These are phyloP conservation scores for Cercospora zeina DNA, from an alignment of 2,329 filamentous ascomycete species.

Conservation along the genomic window DNA sequence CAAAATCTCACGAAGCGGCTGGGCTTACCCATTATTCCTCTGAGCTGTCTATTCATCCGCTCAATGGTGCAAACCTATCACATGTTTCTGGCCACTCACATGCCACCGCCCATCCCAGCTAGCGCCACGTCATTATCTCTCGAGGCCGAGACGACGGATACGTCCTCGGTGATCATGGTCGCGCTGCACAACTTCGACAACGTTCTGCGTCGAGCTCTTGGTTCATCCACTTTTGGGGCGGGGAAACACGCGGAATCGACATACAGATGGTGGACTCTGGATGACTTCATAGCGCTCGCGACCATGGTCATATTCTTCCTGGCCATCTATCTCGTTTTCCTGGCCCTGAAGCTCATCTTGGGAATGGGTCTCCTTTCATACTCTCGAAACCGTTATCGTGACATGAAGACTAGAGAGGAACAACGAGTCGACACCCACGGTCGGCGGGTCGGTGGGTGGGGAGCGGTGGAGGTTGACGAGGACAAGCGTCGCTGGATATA, in stretches of 20 bases:
- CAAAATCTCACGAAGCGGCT: constrained; percentile 87
- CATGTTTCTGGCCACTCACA: constrained; percentile 90
- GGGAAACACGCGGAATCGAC: constrained; percentile 41
- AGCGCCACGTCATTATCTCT: constrained; percentile 65
- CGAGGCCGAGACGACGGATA: constrained; percentile 48
- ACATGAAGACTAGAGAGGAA: constrained; percentile 72
- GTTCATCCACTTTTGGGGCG: constrained; percentile 67
- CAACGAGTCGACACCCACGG: constrained; percentile 59
- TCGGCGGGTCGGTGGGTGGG: constrained; percentile 77
- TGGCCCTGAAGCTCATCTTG: constrained; percentile 73
- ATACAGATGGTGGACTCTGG: constrained; percentile 59
- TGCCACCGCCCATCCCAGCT: constrained; percentile 71
- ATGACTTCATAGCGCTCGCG: constrained; percentile 70
- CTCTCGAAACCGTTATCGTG: constrained; percentile 72
- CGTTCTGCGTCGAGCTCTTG: constrained; percentile 73
- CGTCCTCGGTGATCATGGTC: constrained; percentile 72
- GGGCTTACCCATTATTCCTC: constrained; percentile 84
- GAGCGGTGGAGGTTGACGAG: constrained; percentile 83
- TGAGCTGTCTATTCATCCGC: constrained; percentile 93
- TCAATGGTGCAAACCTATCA: constrained; percentile 95
- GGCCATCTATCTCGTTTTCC: constrained; percentile 76
- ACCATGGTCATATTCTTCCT: constrained; percentile 89
- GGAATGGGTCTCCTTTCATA: constrained; percentile 85
- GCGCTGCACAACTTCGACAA: constrained; percentile 77
- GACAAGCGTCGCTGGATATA: constrained; percentile 86